These are phyloP conservation scores for Phalaenopsis equestris DNA, from an alignment of 106 monocot species.

Conservation along the genomic window DNA sequence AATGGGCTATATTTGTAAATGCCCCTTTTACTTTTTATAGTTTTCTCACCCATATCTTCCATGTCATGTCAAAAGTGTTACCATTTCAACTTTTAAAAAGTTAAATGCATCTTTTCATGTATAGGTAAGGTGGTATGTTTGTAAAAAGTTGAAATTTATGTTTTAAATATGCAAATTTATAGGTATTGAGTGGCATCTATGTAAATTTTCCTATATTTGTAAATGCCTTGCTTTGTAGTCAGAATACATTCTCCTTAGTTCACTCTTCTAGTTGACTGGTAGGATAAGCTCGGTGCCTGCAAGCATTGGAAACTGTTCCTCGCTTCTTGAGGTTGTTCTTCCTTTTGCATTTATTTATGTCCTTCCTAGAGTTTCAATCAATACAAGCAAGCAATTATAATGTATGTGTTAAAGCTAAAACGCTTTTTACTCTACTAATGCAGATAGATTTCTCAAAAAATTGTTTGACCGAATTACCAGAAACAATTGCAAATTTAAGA, in stretches of 20 bases:
- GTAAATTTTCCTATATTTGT: too few relatives aligned
- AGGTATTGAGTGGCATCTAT: too few relatives aligned
- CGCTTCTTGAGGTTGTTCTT: constrained; percentile 65
- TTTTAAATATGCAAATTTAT: too few relatives aligned
- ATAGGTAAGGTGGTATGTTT: too few relatives aligned
- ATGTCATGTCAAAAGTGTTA: too few relatives aligned
- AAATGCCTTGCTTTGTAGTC: neutral
- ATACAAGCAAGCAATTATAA: neutral
- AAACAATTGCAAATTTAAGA: constrained; percentile 50
- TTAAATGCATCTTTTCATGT: too few relatives aligned
- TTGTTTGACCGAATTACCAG: constrained; percentile 66
- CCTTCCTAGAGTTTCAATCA: neutral
- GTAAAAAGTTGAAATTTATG: too few relatives aligned
- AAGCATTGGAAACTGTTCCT: constrained; percentile 58
- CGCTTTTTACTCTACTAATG: constrained; percentile 5
- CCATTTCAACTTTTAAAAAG: too few relatives aligned
- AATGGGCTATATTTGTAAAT: too few relatives aligned
- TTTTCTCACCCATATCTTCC: too few relatives aligned
- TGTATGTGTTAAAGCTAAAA: neutral
- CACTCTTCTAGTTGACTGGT: constrained; percentile 9
- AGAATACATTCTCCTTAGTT: neutral
- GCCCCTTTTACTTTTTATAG: too few relatives aligned
- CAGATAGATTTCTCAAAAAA: constrained; percentile 90
- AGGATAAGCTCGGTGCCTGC: constrained; percentile 67
- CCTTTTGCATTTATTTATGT: neutral